phyloP scores from a whole-genome alignment of 2,329 filamentous ascomycete species.

The Colletotrichum nymphaeae region DNA sequence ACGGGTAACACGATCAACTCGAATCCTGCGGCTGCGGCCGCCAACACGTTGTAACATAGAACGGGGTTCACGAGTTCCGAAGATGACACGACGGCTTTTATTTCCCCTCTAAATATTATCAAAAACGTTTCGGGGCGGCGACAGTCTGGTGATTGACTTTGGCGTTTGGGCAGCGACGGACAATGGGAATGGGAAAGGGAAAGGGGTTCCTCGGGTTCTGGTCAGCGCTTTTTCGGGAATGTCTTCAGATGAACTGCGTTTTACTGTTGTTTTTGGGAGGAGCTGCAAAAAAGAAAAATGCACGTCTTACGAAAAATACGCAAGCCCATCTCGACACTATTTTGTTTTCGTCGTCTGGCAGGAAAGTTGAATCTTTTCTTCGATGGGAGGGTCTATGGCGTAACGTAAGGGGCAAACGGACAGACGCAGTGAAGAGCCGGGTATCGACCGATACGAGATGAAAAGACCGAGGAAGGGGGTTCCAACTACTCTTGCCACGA shows the following conservation, averaged over 20 bases:
- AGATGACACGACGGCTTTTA: slow-evolving; percentile 1
- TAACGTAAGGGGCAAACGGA: slow-evolving; percentile 7
- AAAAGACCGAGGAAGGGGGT: slow-evolving; percentile 7
- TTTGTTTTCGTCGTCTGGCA: neutral
- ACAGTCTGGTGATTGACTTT: slow-evolving; percentile 18
- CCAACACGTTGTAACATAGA: slow-evolving; percentile 47
- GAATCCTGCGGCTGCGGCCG: slow-evolving; percentile 15
- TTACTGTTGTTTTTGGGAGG: neutral
- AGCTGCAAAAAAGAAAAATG: slow-evolving; percentile 8
- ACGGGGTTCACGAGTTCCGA: neutral
- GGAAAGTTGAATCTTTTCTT: slow-evolving; percentile 11
- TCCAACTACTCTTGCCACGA: slow-evolving; percentile 3
- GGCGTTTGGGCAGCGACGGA: slow-evolving; percentile 32
- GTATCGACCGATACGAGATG: neutral
- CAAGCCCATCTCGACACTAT: neutral
- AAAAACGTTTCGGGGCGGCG: slow-evolving; percentile 5
- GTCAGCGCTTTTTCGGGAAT: slow-evolving; percentile 12
- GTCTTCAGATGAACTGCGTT: neutral
- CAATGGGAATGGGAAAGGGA: slow-evolving; percentile 10
- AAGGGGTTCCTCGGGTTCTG: slow-evolving; percentile 10
- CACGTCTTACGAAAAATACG: neutral
- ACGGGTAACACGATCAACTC: slow-evolving; percentile 19
- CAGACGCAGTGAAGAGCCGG: slow-evolving; percentile 2
- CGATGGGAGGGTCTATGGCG: slow-evolving; percentile 8
- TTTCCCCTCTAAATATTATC: slow-evolving; percentile 16